Base-by-base conservation (phyloP, 495 filamentous ascomycete species). In the Neurospora tetrasperma region DNA sequence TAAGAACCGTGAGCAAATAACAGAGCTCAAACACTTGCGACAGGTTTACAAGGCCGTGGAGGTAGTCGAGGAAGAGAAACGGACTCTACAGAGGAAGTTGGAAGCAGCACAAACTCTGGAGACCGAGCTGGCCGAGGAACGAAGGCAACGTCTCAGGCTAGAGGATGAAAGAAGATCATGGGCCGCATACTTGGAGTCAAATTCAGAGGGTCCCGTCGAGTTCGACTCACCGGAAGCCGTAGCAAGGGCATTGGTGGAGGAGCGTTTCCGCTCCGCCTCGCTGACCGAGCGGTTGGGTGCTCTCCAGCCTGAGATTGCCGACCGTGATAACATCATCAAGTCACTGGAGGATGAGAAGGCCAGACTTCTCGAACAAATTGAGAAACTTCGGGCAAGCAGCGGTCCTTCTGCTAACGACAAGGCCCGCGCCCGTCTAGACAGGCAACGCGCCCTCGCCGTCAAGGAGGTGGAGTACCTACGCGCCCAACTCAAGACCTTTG, bases 1-100 rank as follows among this genome's bases (percentile, higher is more conserved):
- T 0, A 87, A 88, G 46, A 97, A 92, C 75, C 85, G 94, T 41
- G 92, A 96, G 69, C 94, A 97, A 76, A 79, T 83, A n/a, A 80
- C 86, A 9, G 95, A 99, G 77, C 81, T 98, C 6, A 92, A 91
- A 70, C 90, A 92, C 73, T 85, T 95, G 48, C 89, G 93, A 18
- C 90, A 93, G 77, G 79, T 90, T 23, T 90, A 93, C 76, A 94
- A 92, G 80, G 93, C 91, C 43, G 89, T 97, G 5, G 94, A 97
- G 74, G 87, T 98, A n/a, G 90, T 98, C 0, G 94, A 98, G 76
- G 96, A 99, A 78, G 93, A 99, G 83, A 98, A 98, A 84, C 87
- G 91, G 74, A 88, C 89, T 0, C 83, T 99, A 70, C 91, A 97
- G 79, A 88, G 88, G 69, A 92, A 89, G 75, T 75, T 99, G 39